Conservation (phyloP, 2,329 filamentous ascomycete genomes). For the Torrubiella hemipterigena region DNA sequence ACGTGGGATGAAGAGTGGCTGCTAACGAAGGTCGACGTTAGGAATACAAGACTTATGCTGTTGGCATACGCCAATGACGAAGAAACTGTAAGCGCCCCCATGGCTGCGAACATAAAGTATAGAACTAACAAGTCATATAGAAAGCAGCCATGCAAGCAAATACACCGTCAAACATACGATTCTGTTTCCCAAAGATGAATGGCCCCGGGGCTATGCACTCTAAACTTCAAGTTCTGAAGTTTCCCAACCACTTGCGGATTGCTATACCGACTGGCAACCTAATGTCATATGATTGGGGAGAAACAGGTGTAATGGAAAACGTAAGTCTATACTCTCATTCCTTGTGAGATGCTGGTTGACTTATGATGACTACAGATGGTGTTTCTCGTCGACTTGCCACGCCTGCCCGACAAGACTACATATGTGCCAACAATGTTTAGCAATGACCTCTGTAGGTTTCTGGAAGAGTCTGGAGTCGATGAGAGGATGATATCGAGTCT, state of each 20-base stretch:
- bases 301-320: conserved; percentile 76
- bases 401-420: conserved; percentile 25
- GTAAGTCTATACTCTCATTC: conserved; percentile 23
- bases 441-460: conserved; percentile 58
- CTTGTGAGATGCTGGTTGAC: conserved; percentile 6
- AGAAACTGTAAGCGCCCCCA: conserved; percentile 37
- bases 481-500: conserved; percentile 56
- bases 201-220: conserved; percentile 76
- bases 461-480: conserved; percentile 54
- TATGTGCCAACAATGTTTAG: conserved; percentile 42
- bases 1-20: conserved; percentile 79
- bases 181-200: conserved; percentile 75
- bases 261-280: conserved; percentile 84
- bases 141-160: conserved; percentile 36
- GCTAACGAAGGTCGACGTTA: conserved; percentile 53
- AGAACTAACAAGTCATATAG: conserved; percentile 17
- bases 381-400: conserved; percentile 86
- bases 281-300: conserved; percentile 80
- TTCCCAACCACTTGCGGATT: conserved; percentile 59
- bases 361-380: conserved; percentile 42
- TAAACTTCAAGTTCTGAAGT: conserved; percentile 85
- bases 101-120: too few species aligned
- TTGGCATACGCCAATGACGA: conserved; percentile 43
- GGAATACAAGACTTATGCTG: conserved; percentile 49
- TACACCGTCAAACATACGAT: conserved; percentile 44